Base-by-base conservation (phyloP, 768 basidiomycete genomes). In the Postia placenta region DNA sequence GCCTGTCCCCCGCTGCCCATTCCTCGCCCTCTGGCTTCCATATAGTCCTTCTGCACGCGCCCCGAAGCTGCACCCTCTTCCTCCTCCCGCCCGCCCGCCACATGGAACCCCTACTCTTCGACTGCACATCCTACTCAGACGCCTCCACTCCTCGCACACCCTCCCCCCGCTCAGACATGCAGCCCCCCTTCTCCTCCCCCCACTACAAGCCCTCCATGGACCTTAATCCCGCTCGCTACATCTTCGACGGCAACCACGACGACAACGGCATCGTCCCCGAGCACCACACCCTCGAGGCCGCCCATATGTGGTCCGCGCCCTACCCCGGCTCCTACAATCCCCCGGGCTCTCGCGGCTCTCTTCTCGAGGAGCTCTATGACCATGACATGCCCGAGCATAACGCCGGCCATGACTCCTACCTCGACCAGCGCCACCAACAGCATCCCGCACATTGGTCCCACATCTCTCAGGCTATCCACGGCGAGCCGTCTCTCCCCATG, bases 291-390 rank as follows among this genome's bases (percentile, higher is more conserved):
- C 57, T 63, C 51, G 59, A 61, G 37, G 48, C 56, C 39, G 47
- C 60, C 36, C 56, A 57, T 46, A 55, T 58, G 54, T 60, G 58
- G 57, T 54, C 53, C 56, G 64, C 62, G 33, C 59, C 59, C 15
- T 74, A 73, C 62, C 74, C 59, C 49, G 48, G 53, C 36, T 60
- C 61, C 50, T 62, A 60, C 45, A 62, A 63, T 52, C 63, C 61
- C 57, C 67, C 61, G 58, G 55, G 59, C 42, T 71, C 72, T 1
- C 69, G 75, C 23, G 74, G 70, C 54, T 81, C 83, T 0, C 74
- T 87, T 28, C 76, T 88, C 36, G 75, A 79, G 49, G 86, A 88
- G 65, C 74, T 89, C 47, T 87, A 87, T 67, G 82, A 87, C 47
- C 68, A 71, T 43, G 76, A 83, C 56, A 56, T 72, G 38, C 61